phyloP scores from a whole-genome alignment of 345 rosid species.

The Turritis glabra region DNA sequence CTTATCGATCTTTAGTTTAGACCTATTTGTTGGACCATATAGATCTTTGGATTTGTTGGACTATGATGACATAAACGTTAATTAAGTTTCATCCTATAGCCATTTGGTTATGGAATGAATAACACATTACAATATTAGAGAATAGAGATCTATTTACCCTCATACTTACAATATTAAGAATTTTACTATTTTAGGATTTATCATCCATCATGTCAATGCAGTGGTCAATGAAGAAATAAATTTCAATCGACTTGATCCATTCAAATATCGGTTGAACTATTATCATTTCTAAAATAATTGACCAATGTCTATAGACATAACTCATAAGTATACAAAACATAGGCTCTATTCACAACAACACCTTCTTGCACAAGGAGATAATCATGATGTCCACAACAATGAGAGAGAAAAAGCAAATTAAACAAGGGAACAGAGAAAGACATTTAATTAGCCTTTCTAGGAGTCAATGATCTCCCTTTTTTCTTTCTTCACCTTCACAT shows the following conservation, averaged over 20 bases:
- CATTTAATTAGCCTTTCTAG: constrained; percentile 19
- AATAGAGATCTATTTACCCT: not conserved
- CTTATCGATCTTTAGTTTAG: not conserved
- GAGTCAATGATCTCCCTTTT: constrained; percentile 33
- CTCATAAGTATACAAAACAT: not conserved
- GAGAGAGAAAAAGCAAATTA: constrained; percentile 5
- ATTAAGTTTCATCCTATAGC: not conserved
- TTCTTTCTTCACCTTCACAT: constrained; percentile 8
- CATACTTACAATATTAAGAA: not conserved
- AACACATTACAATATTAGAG: not conserved
- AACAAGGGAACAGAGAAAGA: constrained; percentile 19
- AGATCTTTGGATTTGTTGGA: not conserved
- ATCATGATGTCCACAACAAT: constrained; percentile 27
- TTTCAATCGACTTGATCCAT: not conserved
- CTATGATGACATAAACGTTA: not conserved
- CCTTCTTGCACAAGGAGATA: constrained; percentile 36
- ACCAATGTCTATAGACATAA: not conserved
- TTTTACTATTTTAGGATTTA: not conserved
- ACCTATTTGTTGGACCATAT: not conserved
- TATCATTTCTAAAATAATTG: not conserved
- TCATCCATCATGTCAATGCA: not conserved
- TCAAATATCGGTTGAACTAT: not conserved
- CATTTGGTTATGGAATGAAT: not conserved
- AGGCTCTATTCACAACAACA: constrained; percentile 23
- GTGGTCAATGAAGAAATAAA: not conserved